Percentiles rank a stretch among this genome's conserved stretches.
Conservation (phyloP, 352 stramenopile genomes). For the Pythium phragmiticola region DNA sequence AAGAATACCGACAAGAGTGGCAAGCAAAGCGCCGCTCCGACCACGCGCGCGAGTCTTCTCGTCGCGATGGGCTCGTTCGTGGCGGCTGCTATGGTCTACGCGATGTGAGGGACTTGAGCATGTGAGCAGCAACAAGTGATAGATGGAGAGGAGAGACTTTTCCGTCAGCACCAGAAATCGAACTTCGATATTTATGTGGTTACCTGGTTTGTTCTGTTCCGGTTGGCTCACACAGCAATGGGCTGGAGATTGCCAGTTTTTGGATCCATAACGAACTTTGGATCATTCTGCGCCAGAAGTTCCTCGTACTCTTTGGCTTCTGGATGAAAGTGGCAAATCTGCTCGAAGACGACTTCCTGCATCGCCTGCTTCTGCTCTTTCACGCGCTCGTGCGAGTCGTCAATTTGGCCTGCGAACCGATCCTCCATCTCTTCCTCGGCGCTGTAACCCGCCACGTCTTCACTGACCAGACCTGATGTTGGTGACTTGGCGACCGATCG, state of each 20-base stretch:
- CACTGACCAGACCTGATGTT: slow-evolving; percentile 11
- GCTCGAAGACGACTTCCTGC: slow-evolving; percentile 79
- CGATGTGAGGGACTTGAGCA: slow-evolving; percentile 1
- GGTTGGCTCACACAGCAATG: slow-evolving; percentile 24
- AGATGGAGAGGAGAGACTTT: neutral
- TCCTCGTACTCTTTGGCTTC: slow-evolving; percentile 67
- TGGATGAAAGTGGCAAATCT: slow-evolving; percentile 76
- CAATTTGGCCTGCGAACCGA: slow-evolving; percentile 58
- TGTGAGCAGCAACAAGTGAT: neutral
- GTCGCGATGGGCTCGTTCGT: neutral
- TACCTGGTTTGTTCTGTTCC: neutral
- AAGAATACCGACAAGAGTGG: slow-evolving; percentile 1
- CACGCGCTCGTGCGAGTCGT: slow-evolving; percentile 73
- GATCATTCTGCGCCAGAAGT: slow-evolving; percentile 52
- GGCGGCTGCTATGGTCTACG: neutral
- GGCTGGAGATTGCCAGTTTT: slow-evolving; percentile 58
- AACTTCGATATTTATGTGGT: slow-evolving; percentile 18
- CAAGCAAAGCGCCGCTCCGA: slow-evolving; percentile 6
- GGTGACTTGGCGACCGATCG: slow-evolving; percentile 30
- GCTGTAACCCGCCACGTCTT: slow-evolving; percentile 36
- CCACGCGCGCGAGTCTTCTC: neutral
- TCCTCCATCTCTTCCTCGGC: slow-evolving; percentile 59
- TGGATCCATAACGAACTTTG: slow-evolving; percentile 59
- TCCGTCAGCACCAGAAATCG: neutral
- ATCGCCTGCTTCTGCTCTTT: slow-evolving; percentile 57